Conservation (phyloP, 2,329 filamentous ascomycete genomes). For the Fusarium sp. region DNA sequence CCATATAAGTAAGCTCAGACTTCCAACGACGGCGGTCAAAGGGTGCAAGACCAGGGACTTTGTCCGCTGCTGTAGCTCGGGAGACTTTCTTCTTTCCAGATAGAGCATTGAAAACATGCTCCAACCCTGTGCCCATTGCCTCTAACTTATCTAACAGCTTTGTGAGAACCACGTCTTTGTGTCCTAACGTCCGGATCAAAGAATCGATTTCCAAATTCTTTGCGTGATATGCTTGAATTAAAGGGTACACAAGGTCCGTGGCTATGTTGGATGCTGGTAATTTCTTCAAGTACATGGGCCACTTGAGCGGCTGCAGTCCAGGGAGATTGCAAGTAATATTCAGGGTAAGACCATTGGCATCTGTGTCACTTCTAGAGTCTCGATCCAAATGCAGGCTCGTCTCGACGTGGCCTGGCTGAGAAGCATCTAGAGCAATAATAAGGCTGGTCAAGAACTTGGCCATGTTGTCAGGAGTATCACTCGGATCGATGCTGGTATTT, state of each 20-base stretch:
- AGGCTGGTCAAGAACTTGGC: constrained; percentile 72
- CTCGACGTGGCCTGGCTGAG: constrained; percentile 53
- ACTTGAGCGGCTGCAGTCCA: constrained; percentile 70
- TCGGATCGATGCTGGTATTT: constrained; percentile 77
- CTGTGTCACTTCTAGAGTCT: constrained; percentile 45
- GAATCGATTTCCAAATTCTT: constrained; percentile 53
- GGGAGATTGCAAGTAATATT: constrained; percentile 69
- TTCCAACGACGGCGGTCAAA: constrained; percentile 57
- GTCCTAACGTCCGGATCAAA: constrained; percentile 54
- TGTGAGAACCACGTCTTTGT: constrained; percentile 62
- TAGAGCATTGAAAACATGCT: constrained; percentile 62
- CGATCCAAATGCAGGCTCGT: constrained; percentile 57
- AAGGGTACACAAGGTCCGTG: constrained; percentile 60
- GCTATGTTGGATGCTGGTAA: constrained; percentile 54
- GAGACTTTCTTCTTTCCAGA: constrained; percentile 59
- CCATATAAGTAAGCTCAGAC: constrained; percentile 36
- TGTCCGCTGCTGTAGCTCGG: constrained; percentile 56
- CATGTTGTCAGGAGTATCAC: constrained; percentile 73
- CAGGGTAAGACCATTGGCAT: constrained; percentile 58
- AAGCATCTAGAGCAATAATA: constrained; percentile 59
- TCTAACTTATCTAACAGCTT: constrained; percentile 65
- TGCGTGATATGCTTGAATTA: constrained; percentile 58
- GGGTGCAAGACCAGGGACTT: constrained; percentile 61
- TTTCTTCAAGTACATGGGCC: constrained; percentile 68
- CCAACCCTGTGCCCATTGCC: constrained; percentile 59